Percentiles rank a stretch among this genome's conserved stretches.
phyloP scores from a whole-genome alignment of 2,329 filamentous ascomycete genomes.

The Massarina eburnea region DNA sequence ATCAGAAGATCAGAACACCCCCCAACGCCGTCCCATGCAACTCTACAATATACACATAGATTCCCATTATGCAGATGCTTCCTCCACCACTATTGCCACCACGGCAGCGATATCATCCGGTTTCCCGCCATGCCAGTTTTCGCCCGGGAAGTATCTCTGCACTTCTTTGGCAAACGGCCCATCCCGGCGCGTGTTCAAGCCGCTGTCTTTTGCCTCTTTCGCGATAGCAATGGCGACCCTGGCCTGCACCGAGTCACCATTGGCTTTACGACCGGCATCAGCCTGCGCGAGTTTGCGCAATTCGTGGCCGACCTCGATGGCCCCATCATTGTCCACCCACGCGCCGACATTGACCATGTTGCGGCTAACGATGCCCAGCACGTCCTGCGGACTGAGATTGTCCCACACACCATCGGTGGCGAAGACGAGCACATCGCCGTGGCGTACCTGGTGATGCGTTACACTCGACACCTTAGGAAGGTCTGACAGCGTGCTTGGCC shows the following conservation, averaged over 20 bases:
- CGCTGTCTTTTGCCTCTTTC: constrained; percentile 79
- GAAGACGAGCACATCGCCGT: constrained; percentile 92
- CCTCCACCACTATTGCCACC: constrained; percentile 55
- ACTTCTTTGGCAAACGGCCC: constrained; percentile 96
- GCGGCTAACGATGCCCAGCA: constrained; percentile 75
- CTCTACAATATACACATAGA: constrained; percentile 19
- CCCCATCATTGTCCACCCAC: constrained; percentile 63
- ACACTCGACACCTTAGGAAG: constrained; percentile 81
- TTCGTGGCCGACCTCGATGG: constrained; percentile 58
- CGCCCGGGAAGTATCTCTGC: constrained; percentile 80
- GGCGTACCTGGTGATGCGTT: constrained; percentile 72
- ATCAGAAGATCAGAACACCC: neutral
- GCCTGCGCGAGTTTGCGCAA: constrained; percentile 57
- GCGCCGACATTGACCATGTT: constrained; percentile 74
- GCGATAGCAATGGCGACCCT: constrained; percentile 78
- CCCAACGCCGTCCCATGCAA: constrained; percentile 30
- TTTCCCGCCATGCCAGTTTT: constrained; percentile 89
- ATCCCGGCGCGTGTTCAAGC: constrained; percentile 77
- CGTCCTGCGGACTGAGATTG: constrained; percentile 89
- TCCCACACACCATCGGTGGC: constrained; percentile 96
- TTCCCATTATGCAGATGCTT: constrained; percentile 12
- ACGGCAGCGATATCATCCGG: constrained; percentile 93
- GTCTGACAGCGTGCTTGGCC: constrained; percentile 70
- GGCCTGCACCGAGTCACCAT: constrained; percentile 67
- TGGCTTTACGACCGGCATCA: constrained; percentile 46